Percentiles rank a stretch among this genome's conserved stretches.
phyloP scores from a whole-genome alignment of 2,329 filamentous ascomycete species.

The Tolypocladium tundrense region DNA sequence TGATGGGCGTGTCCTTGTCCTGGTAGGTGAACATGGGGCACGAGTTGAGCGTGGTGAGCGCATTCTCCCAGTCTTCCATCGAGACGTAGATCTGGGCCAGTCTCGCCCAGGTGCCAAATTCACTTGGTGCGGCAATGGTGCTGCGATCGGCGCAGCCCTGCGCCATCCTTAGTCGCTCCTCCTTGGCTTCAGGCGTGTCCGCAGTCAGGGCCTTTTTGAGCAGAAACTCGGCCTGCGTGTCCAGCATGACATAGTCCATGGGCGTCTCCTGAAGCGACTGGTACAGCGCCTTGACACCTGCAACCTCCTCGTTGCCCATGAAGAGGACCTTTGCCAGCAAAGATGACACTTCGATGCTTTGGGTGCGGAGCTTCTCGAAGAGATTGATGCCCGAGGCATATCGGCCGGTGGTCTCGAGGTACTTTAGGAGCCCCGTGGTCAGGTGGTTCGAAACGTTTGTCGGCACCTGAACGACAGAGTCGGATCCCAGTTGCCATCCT shows the following conservation, averaged over 20 bases:
- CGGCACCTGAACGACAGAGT: slow-evolving; percentile 93
- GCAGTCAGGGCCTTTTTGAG: slow-evolving; percentile 65
- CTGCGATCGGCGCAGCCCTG: slow-evolving; percentile 88
- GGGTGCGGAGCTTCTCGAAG: slow-evolving; percentile 86
- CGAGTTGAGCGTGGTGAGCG: slow-evolving; percentile 88
- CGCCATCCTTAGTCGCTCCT: slow-evolving; percentile 70
- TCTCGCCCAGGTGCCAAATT: slow-evolving; percentile 94
- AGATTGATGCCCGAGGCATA: slow-evolving; percentile 94
- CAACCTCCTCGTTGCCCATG: slow-evolving; percentile 94
- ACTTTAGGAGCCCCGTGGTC: slow-evolving; percentile 84
- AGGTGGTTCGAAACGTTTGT: slow-evolving; percentile 95
- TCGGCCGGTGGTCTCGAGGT: slow-evolving; percentile 89
- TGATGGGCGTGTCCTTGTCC: slow-evolving; percentile 89
- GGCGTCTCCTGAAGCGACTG: slow-evolving; percentile 82
- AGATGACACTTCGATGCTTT: slow-evolving; percentile 90
- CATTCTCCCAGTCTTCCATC: slow-evolving; percentile 94
- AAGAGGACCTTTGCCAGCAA: slow-evolving; percentile 84
- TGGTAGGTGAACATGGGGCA: slow-evolving; percentile 99
- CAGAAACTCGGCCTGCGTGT: slow-evolving; percentile 87
- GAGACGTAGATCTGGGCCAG: slow-evolving; percentile 88
- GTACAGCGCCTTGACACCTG: slow-evolving; percentile 79
- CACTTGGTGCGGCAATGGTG: slow-evolving; percentile 89
- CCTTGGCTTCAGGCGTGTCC: slow-evolving; percentile 41
- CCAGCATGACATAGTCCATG: slow-evolving; percentile 96
- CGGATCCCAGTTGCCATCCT: slow-evolving; percentile 94